Evolutionary conservation across 2,329 filamentous ascomycete species (phyloP), one percentile per base, ranked within the genome.

Genomic region (Dothistroma septosporum): DNA sequence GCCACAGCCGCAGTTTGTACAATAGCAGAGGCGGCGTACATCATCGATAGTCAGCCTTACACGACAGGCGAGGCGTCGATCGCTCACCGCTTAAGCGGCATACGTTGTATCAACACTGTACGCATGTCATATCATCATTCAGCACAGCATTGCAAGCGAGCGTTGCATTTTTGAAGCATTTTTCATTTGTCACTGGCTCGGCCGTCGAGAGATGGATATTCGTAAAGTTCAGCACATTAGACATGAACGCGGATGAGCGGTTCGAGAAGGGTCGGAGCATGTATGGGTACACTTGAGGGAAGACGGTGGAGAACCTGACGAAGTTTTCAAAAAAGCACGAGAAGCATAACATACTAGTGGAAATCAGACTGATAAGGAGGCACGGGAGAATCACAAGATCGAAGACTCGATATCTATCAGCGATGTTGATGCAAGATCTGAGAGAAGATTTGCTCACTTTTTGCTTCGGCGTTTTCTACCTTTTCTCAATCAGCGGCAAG

Each of bases 91-190:
- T 14, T 31, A 41, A 54, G 53, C 63, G 52, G 56, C 59, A 59
- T 44, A 41, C 59, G 41, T 63, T 68, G 63, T 69, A 66, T 54
- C 63, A 70, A 64, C 60, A 67, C 54, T 69, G 67, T 69, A 65
- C 57, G 67, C 70, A 64, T 65, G 66, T 64, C 66, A 62, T 66
- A 66, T 66, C 64, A 65, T 62, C 49, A 50, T 67, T 66, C 64
- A 69, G 69, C 67, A 69, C 69, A 71, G 66, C 68, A 69, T 68
- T 65, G 60, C 58, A 63, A 67, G 65, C 66, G 63, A 71, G 71
- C 69, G 70, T 73, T 70, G 69, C 63, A 65, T 66, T 68, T 64
- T 65, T 64, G 50, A 61, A 61, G 60, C 62, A 61, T 66, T 65
- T 68, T 67, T 67, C 63, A 35, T 62, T 61, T 68, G 63, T 70